phyloP scores from a whole-genome alignment of 2,329 filamentous ascomycete genomes.

The Penicillium sp. region DNA sequence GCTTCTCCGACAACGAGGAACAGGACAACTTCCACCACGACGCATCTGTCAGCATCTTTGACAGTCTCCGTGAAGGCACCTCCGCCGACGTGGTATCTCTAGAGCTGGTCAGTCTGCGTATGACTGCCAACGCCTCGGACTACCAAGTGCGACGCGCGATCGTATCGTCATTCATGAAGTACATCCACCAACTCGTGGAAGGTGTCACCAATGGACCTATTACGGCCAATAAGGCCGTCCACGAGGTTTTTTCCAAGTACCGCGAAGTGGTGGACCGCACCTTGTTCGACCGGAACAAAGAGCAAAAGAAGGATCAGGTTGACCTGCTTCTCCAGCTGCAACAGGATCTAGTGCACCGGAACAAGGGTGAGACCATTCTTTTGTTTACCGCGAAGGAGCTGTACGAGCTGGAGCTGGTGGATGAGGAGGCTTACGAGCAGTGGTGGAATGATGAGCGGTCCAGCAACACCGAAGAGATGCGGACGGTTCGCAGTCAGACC shows the following conservation, averaged over 20 bases:
- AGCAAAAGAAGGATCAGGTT: slow-evolving; percentile 66
- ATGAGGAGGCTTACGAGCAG: slow-evolving; percentile 80
- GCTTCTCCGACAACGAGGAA: slow-evolving; percentile 62
- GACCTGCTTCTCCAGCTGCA: slow-evolving; percentile 83
- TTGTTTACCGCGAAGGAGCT: slow-evolving; percentile 78
- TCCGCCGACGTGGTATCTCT: slow-evolving; percentile 83
- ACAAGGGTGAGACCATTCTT: slow-evolving; percentile 65
- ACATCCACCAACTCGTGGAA: slow-evolving; percentile 68
- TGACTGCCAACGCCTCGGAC: slow-evolving; percentile 86
- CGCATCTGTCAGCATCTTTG: slow-evolving; percentile 80
- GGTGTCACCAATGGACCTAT: too few species aligned
- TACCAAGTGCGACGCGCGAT: slow-evolving; percentile 83
- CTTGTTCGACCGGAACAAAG: slow-evolving; percentile 56
- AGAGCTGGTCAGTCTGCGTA: slow-evolving; percentile 89
- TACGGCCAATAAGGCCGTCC: slow-evolving; percentile 64
- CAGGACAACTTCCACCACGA: slow-evolving; percentile 76
- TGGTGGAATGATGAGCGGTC: slow-evolving; percentile 84
- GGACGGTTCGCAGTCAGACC: slow-evolving; percentile 68
- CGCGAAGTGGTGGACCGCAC: slow-evolving; percentile 59
- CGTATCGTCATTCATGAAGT: slow-evolving; percentile 78
- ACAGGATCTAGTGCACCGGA: slow-evolving; percentile 66
- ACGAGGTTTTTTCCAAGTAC: slow-evolving; percentile 61
- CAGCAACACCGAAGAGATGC: slow-evolving; percentile 65
- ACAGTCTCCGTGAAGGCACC: slow-evolving; percentile 71
- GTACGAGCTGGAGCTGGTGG: slow-evolving; percentile 77